Evolutionary conservation across 768 basidiomycete species (phyloP).

Genomic region (Podaxis sp.): DNA sequence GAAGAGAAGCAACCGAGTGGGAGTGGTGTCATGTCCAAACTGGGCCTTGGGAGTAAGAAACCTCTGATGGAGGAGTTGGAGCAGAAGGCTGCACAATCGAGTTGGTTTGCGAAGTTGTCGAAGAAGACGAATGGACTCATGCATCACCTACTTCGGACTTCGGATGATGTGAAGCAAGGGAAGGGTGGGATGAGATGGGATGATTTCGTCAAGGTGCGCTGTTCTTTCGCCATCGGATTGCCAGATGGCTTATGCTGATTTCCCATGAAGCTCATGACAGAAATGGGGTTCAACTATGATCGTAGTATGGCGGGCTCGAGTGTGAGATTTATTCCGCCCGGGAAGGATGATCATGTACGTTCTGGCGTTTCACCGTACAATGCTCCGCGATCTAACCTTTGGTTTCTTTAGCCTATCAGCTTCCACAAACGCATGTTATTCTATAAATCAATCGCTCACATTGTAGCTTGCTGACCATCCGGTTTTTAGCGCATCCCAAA

Average conservation of each 20-base stretch:
- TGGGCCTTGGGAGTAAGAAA: conserved; percentile 35
- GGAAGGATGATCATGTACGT: conserved; percentile 40
- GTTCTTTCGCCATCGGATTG: neutral
- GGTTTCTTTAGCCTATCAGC: conserved; percentile 54
- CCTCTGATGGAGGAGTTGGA: conserved; percentile 30
- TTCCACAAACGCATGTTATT: conserved; percentile 69
- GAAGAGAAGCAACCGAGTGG: conserved; percentile 39
- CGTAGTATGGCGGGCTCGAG: conserved; percentile 80
- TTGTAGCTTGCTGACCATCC: conserved; percentile 13
- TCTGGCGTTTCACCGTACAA: neutral
- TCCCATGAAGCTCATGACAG: conserved; percentile 61
- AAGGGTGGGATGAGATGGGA: conserved; percentile 75
- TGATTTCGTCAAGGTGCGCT: conserved; percentile 64
- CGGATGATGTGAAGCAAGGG: conserved; percentile 56
- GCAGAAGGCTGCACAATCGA: conserved; percentile 45
- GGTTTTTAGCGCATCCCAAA: conserved; percentile 67
- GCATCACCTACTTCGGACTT: conserved; percentile 63
- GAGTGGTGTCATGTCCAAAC: conserved; percentile 48
- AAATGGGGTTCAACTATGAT: conserved; percentile 75
- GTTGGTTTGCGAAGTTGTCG: conserved; percentile 55
- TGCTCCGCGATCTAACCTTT: neutral
- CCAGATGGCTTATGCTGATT: neutral
- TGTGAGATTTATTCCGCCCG: conserved; percentile 79
- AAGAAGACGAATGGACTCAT: conserved; percentile 60
- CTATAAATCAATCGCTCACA: neutral